Conservation (phyloP, 495 filamentous ascomycete genomes). For the Penicillium psychrofluorescens region DNA sequence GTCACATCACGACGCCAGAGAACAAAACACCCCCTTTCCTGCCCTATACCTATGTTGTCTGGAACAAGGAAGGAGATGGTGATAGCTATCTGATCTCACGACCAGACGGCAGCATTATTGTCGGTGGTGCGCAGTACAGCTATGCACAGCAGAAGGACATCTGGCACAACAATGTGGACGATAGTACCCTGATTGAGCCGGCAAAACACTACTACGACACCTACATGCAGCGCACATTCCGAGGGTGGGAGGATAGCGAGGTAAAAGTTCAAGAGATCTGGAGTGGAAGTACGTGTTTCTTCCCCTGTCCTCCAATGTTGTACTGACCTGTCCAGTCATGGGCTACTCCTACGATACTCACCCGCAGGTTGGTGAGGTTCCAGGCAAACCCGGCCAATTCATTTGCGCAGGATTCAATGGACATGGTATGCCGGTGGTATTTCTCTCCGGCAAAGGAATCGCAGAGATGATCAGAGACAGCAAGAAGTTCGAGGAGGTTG, state of each 20-base stretch:
- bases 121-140: constrained; percentile 49
- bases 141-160: constrained; percentile 43
- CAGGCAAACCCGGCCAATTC: constrained; percentile 32
- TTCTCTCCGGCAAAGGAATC: constrained; percentile 35
- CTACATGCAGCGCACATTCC: constrained; percentile 44
- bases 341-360: constrained; percentile 36
- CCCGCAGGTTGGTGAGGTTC: constrained; percentile 46
- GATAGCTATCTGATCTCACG: constrained; percentile 56
- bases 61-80: constrained; percentile 8
- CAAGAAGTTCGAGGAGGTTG: constrained; percentile 27
- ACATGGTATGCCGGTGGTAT: constrained; percentile 49
- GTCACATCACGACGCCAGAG: constrained; percentile 54
- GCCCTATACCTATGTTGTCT: constrained; percentile 19
- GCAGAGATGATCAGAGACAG: constrained; percentile 35
- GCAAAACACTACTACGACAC: constrained; percentile 49
- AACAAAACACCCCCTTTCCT: constrained; percentile 38
- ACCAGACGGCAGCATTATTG: constrained; percentile 67
- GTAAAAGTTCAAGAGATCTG: constrained; percentile 39
- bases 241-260: constrained; percentile 39
- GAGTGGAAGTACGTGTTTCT: constrained; percentile 34
- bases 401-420: constrained; percentile 50
- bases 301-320: neutral
- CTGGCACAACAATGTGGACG: constrained; percentile 46
- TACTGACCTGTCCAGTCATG: constrained; percentile 23
- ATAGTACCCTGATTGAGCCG: constrained; percentile 50